These are phyloP conservation scores for Medicago lupulina DNA, from an alignment of 306 rosid genomes.

Conservation along the genomic window DNA sequence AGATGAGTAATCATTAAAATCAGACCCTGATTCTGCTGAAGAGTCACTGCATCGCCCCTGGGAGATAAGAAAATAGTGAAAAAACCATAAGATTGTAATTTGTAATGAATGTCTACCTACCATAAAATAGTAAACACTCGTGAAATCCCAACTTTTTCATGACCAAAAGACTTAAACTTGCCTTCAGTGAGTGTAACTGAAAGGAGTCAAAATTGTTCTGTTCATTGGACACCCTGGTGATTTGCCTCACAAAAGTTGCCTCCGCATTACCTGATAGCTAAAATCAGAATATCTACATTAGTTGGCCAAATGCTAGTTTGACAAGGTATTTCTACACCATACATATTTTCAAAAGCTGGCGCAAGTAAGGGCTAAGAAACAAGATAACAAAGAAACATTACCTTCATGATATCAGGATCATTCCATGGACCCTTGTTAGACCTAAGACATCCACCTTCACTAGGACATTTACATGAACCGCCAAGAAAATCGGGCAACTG, in stretches of 20 bases:
- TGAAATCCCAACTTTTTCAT: conserved; percentile 23
- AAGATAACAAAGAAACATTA: conserved; percentile 34
- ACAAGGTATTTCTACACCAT: conserved; percentile 37
- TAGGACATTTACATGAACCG: conserved; percentile 82
- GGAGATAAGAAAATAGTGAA: conserved; percentile 26
- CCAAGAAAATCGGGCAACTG: conserved; percentile 96
- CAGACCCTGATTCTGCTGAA: conserved; percentile 80
- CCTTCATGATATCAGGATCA: conserved; percentile 92
- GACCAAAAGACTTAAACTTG: conserved; percentile 42
- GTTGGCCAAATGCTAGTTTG: conserved; percentile 41
- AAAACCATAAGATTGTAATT: not conserved
- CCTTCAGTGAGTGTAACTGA: conserved; percentile 65
- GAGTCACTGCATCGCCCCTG: conserved; percentile 75
- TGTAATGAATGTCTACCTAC: conserved; percentile 25
- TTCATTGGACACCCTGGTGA: conserved; percentile 54
- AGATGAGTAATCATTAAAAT: conserved; percentile 74
- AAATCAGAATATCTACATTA: conserved; percentile 51
- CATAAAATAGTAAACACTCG: not conserved
- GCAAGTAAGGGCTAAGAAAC: conserved; percentile 12
- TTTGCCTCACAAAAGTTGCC: conserved; percentile 74
- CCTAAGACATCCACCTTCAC: conserved; percentile 89
- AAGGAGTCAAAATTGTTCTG: conserved; percentile 57
- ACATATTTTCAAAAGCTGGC: conserved; percentile 33
- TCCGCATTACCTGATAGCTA: conserved; percentile 75
- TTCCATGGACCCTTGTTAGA: conserved; percentile 95